Percentiles rank a stretch among this genome's conserved stretches.
Conservation (phyloP, 768 basidiomycete genomes). For the Tylopilus intermedius region DNA sequence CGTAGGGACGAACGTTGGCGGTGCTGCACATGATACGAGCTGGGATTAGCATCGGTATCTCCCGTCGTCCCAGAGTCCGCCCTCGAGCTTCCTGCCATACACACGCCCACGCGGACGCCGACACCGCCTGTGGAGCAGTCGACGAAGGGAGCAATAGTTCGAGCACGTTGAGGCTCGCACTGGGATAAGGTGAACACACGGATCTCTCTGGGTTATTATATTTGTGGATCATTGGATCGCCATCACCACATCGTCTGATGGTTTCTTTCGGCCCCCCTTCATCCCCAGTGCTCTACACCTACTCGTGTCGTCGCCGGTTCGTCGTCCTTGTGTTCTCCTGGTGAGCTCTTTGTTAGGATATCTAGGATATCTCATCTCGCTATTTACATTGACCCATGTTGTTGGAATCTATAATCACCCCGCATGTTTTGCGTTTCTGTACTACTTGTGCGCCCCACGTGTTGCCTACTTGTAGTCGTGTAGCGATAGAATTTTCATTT, state of each 20-base stretch:
- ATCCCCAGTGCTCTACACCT: neutral
- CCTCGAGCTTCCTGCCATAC: slow-evolving; percentile 10
- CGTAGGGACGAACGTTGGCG: slow-evolving; percentile 2
- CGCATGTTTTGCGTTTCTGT: neutral
- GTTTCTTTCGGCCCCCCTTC: neutral
- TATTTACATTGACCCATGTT: neutral
- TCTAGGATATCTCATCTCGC: neutral
- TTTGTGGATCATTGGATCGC: slow-evolving; percentile 4
- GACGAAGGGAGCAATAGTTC: slow-evolving; percentile 24
- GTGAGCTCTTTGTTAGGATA: neutral
- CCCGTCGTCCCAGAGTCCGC: slow-evolving; percentile 3
- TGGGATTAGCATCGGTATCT: slow-evolving; percentile 20
- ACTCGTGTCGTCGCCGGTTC: neutral
- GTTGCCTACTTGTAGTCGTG: neutral
- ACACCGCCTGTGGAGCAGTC: slow-evolving; percentile 8
- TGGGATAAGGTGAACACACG: slow-evolving; percentile 18
- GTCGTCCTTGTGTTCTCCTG: neutral
- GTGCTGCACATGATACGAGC: slow-evolving; percentile 26
- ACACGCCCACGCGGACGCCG: neutral
- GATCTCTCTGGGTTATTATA: slow-evolving; percentile 19
- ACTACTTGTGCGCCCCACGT: neutral
- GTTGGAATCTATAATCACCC: slow-evolving; percentile 1
- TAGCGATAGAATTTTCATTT: slow-evolving; percentile 1
- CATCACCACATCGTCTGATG: neutral
- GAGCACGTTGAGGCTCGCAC: slow-evolving; percentile 29